These are phyloP conservation scores for Fusarium newnesense DNA, from an alignment of 2,329 filamentous ascomycete species.

Conservation along the genomic window DNA sequence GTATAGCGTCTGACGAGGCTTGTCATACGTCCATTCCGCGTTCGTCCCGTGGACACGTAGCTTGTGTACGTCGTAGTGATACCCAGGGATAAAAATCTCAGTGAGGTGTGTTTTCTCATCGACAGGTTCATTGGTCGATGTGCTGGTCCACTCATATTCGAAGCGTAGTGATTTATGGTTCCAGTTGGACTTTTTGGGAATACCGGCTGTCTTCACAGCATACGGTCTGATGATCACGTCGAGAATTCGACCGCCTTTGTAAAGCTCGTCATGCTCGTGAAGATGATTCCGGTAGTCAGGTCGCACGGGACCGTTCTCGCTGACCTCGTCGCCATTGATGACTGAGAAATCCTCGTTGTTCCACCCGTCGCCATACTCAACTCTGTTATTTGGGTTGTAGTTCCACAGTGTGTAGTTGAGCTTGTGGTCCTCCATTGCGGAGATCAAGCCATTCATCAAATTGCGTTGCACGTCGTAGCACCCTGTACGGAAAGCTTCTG, in stretches of 20 bases:
- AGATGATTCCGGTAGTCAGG: slow-evolving; percentile 48
- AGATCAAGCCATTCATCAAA: slow-evolving; percentile 53
- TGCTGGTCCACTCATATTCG: slow-evolving; percentile 48
- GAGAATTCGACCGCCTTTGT: slow-evolving; percentile 51
- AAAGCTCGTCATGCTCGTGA: slow-evolving; percentile 50
- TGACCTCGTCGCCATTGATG: slow-evolving; percentile 49
- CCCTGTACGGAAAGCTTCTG: slow-evolving; percentile 50
- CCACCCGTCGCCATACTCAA: slow-evolving; percentile 55
- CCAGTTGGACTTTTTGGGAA: slow-evolving; percentile 50
- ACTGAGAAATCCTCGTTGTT: slow-evolving; percentile 57
- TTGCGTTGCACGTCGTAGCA: slow-evolving; percentile 53
- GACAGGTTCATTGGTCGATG: slow-evolving; percentile 9
- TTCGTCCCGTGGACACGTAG: slow-evolving; percentile 43
- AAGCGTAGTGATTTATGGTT: slow-evolving; percentile 48
- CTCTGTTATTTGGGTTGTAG: slow-evolving; percentile 52
- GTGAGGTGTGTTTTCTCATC: slow-evolving; percentile 44
- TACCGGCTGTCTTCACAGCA: slow-evolving; percentile 53
- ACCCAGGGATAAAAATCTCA: slow-evolving; percentile 53
- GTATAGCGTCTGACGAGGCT: slow-evolving; percentile 45
- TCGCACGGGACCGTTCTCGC: slow-evolving; percentile 41
- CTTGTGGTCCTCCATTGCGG: slow-evolving; percentile 53
- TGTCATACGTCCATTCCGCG: slow-evolving; percentile 47
- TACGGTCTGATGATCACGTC: slow-evolving; percentile 55
- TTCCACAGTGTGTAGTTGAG: slow-evolving; percentile 55
- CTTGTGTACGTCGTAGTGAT: slow-evolving; percentile 49